phyloP scores from a whole-genome alignment of 2,329 filamentous ascomycete species.

The Lachnellula subtilissima region DNA sequence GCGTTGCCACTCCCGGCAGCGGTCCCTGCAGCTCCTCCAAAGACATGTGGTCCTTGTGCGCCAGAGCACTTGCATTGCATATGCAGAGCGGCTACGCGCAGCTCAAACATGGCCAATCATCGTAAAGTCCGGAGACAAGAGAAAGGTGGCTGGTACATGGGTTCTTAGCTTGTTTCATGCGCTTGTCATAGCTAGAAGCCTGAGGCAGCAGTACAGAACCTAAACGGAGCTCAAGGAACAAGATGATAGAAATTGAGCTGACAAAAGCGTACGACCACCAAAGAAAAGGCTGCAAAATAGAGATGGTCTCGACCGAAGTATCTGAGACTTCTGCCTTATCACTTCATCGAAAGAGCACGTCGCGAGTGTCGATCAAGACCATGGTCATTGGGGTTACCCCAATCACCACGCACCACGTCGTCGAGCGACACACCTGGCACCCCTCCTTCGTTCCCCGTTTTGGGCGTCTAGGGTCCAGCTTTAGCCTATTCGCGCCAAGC shows the following conservation, averaged over 20 bases:
- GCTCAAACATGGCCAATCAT: slow-evolving; percentile 27
- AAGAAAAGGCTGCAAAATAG: neutral
- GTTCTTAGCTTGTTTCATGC: slow-evolving; percentile 29
- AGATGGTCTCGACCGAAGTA: slow-evolving; percentile 4
- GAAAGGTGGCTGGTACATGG: slow-evolving; percentile 19
- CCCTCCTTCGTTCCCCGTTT: slow-evolving; percentile 8
- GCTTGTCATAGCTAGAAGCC: slow-evolving; percentile 11
- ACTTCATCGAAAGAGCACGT: slow-evolving; percentile 17
- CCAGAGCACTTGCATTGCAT: slow-evolving; percentile 31
- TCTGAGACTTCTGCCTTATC: slow-evolving; percentile 16
- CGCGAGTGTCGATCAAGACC: slow-evolving; percentile 17
- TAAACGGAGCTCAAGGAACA: slow-evolving; percentile 3
- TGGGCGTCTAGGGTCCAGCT: slow-evolving; percentile 20
- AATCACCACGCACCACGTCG: slow-evolving; percentile 31
- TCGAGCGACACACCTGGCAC: slow-evolving; percentile 14
- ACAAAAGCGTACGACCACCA: neutral
- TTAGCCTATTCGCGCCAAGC: slow-evolving; percentile 24
- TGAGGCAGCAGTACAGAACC: slow-evolving; percentile 1
- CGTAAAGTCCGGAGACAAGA: slow-evolving; percentile 10
- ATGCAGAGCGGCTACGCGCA: slow-evolving; percentile 30
- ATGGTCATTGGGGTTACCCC: slow-evolving; percentile 21
- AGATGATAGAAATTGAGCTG: neutral
- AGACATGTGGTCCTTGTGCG: slow-evolving; percentile 25
- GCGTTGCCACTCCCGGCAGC: slow-evolving; percentile 26
- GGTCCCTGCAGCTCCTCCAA: slow-evolving; percentile 30